Evolutionary conservation across 805 yeast species (phyloP).

Genomic region (Starmera caribaea): DNA sequence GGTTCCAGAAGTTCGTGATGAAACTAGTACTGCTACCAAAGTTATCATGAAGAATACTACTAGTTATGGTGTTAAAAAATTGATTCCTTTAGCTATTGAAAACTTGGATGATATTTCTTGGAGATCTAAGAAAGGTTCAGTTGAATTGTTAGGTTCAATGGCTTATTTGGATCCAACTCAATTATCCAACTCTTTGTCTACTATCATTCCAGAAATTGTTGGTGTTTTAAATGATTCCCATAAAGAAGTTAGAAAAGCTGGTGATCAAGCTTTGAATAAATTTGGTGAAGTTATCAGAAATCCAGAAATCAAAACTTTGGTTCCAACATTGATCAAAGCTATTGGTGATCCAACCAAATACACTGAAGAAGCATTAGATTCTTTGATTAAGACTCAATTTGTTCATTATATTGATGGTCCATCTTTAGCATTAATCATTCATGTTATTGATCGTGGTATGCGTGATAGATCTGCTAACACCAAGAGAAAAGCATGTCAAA

Average conservation of each 20-base stretch:
- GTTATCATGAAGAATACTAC: conserved; percentile 87
- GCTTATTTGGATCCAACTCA: conserved; percentile 95
- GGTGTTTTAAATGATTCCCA: conserved; percentile 92
- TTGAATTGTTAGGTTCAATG: conserved; percentile 93
- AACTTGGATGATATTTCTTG: conserved; percentile 85
- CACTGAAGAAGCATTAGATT: conserved; percentile 82
- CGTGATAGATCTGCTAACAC: conserved; percentile 88
- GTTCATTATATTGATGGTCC: conserved; percentile 98
- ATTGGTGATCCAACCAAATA: conserved; percentile 91
- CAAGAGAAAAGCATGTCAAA: conserved; percentile 91
- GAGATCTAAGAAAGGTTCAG: conserved; percentile 96
- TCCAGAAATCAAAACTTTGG: conserved; percentile 91
- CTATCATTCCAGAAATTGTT: conserved; percentile 93
- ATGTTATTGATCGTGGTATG: conserved; percentile 93
- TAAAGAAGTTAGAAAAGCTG: conserved; percentile 94
- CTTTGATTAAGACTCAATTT: conserved; percentile 81
- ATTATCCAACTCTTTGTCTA: conserved; percentile 77
- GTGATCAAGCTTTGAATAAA: conserved; percentile 76
- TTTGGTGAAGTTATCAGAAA: conserved; percentile 97
- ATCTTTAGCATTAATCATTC: conserved; percentile 87
- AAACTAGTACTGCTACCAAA: conserved; percentile 81
- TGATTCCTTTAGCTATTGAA: conserved; percentile 84
- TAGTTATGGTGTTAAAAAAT: conserved; percentile 79
- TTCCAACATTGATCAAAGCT: conserved; percentile 80
- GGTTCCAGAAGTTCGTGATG: conserved; percentile 75